Evolutionary conservation across 1,284 basidiomycete genomes (phyloP), one percentile per base, ranked within the genome.

Genomic region (Vanrija sp.): DNA sequence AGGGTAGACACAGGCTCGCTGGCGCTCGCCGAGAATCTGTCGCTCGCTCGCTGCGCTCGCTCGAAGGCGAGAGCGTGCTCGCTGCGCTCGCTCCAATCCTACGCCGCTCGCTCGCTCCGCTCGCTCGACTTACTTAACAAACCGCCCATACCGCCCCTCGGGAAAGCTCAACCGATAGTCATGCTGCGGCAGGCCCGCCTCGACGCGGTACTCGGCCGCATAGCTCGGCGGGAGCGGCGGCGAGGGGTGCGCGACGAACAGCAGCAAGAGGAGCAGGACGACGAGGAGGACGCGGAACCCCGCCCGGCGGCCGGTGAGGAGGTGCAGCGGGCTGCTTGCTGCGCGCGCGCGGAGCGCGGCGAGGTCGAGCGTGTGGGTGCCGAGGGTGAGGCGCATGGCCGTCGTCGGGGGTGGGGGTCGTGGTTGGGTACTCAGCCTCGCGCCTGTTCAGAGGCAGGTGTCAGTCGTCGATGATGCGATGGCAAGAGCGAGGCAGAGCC

Each of bases 171-270:
- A 53, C 19, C 55, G 51, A 6, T 35, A 41, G 36, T 59, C 50
- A 50, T 65, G 49, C 54, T 68, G 62, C 3, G 51, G 53, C 44
- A 66, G 45, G 16, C 37, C 50, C 42, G 49, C 35, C 41, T 61
- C 62, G 16, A 42, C 19, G 0, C 44, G 20, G 7, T 23, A 64
- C 53, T 73, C 71, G 8, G 24, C 39, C 4, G 47, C 37, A 44
- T 72, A 74, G n/a, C 47, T 65, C 25, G 70, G 70, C 25, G 72
- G 71, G 23, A 75, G 62, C 2, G 70, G 70, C 39, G 70, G 70
- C 9, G 51, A 47, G 6, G 67, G 65, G 23, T 59, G 53, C 27
- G 56, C 16, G 48, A 60, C 23, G 9, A 41, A 4, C 24, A 27
- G 19, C 20, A 49, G 25, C 1, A 22, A 19, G 16, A 50, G 4